Evolutionary conservation across 805 yeast genomes (phyloP).

Genomic region (Danielia reshetovae): DNA sequence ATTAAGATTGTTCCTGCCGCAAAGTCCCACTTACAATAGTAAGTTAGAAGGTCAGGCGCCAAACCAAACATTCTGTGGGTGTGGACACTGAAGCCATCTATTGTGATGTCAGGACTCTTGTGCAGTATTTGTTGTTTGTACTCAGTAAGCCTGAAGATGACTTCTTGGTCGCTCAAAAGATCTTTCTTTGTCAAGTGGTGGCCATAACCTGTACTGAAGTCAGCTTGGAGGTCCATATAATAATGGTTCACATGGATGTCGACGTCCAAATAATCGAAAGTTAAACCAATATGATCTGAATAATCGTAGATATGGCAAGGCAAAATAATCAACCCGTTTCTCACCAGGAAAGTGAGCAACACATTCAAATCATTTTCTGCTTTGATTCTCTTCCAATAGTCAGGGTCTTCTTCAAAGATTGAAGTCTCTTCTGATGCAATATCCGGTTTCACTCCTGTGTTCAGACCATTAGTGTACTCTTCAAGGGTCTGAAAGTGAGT

Average conservation of each 20-base stretch:
- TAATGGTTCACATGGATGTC: slow-evolving; percentile 87
- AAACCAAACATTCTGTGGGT: slow-evolving; percentile 93
- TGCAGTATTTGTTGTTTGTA: slow-evolving; percentile 13
- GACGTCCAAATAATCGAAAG: slow-evolving; percentile 62
- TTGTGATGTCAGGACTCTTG: slow-evolving; percentile 41
- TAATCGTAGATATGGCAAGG: slow-evolving; percentile 73
- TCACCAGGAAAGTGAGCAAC: slow-evolving; percentile 64
- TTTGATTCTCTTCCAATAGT: slow-evolving; percentile 40
- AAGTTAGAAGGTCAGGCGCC: slow-evolving; percentile 86
- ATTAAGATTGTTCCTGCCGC: slow-evolving; percentile 56
- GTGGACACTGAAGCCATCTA: slow-evolving; percentile 64
- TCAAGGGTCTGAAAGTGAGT: slow-evolving; percentile 82
- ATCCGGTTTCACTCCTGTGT: not conserved
- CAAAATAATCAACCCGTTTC: slow-evolving; percentile 64
- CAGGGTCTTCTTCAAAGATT: slow-evolving; percentile 12
- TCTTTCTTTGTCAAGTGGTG: slow-evolving; percentile 19
- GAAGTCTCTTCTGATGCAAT: slow-evolving; percentile 2
- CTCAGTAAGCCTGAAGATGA: slow-evolving; percentile 22
- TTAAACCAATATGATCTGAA: slow-evolving; percentile 55
- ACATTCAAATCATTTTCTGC: slow-evolving; percentile 75
- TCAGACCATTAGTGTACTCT: slow-evolving; percentile 51
- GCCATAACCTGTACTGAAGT: slow-evolving; percentile 51
- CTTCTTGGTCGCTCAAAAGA: slow-evolving; percentile 15
- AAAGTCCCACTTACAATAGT: slow-evolving; percentile 87
- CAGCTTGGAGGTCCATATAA: slow-evolving; percentile 88